Evolutionary conservation across 768 basidiomycete species (phyloP).

Genomic region (Imleria badia): DNA sequence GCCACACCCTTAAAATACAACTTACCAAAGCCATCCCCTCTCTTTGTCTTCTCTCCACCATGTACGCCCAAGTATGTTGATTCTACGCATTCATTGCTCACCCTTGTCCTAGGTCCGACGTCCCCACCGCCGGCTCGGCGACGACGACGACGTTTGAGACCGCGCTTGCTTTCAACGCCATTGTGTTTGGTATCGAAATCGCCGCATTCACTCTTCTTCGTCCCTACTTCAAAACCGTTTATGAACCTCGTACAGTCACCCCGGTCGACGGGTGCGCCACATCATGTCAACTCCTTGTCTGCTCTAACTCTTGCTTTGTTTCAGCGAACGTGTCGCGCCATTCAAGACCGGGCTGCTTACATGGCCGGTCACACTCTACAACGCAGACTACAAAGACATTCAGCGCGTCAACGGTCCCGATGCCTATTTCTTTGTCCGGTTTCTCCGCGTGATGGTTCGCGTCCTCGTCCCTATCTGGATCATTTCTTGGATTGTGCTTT

Average conservation of each 20-base stretch:
- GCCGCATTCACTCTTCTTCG: conserved; percentile 78
- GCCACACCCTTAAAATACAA: background rate
- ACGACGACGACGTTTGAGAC: conserved; percentile 81
- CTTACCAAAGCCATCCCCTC: conserved; percentile 4
- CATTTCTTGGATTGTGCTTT: conserved; percentile 80
- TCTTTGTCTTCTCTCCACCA: conserved; percentile 21
- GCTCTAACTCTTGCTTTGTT: background rate
- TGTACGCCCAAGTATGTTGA: conserved; percentile 9
- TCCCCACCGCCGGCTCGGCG: conserved; percentile 48
- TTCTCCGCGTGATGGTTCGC: conserved; percentile 79
- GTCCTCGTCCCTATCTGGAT: conserved; percentile 90
- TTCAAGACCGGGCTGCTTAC: conserved; percentile 50
- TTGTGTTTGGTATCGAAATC: conserved; percentile 71
- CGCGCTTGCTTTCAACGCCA: conserved; percentile 79
- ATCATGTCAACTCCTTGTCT: background rate
- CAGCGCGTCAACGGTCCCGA: conserved; percentile 78
- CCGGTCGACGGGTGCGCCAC: conserved; percentile 42
- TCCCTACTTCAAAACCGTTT: conserved; percentile 83
- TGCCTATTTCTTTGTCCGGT: conserved; percentile 92
- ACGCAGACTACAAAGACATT: conserved; percentile 60
- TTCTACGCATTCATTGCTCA: background rate
- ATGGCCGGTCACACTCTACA: conserved; percentile 69
- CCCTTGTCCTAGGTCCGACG: conserved; percentile 36
- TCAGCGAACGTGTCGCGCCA: conserved; percentile 57
- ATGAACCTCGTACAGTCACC: conserved; percentile 81